Base-by-base conservation (phyloP, 2,329 filamentous ascomycete species). In the Diaporthe humulicola region DNA sequence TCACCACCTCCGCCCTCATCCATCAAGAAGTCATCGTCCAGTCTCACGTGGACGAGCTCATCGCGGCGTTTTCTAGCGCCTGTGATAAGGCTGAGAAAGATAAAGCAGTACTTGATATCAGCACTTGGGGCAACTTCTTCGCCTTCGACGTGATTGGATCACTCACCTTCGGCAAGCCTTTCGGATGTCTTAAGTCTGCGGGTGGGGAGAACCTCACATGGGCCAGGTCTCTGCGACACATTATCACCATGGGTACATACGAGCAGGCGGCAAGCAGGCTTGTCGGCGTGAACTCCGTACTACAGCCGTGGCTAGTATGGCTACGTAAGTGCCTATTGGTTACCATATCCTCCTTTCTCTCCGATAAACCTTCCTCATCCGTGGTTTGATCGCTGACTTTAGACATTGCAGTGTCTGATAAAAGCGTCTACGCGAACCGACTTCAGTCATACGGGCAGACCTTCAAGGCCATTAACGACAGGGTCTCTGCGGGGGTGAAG, bases 221-320 rank as follows among this genome's bases (percentile, higher is more conserved):
- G 48, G 64, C 64, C 8, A 25, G 64, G 17, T 36, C 64, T 2
- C 33, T 69, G 5, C n/a, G 64, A 6, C 48, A 69, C 10, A 17
- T 69, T 8, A 36, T 69, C 36, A 54, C 64, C 1, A 69, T 69
- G 64, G 64, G 64, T 3, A 50, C 64, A 28, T 69, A 69, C 6
- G 64, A 69, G 14, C 64, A 69, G 33, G 64, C 48, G 6, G 64
- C 64, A 3, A 69, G 64, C 48, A 69, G 64, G 64, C 48, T 69
- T 10, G 64, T 69, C 40, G 64, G 64, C 0, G 14, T 69, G 17
- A 19, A 54, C 19, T 69, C 64, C 28, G 3, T 19, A 8, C 48
- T 69, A 15, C 64, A 69, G 33, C 64, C 64, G 14, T n/a, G 28
- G 22, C 4, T 54, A 4, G 33, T 38, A 9, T 54, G 48, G 48